These are phyloP conservation scores for Sergeia podlipaevii DNA, from an alignment of 208 protist genomes.

Conservation along the genomic window DNA sequence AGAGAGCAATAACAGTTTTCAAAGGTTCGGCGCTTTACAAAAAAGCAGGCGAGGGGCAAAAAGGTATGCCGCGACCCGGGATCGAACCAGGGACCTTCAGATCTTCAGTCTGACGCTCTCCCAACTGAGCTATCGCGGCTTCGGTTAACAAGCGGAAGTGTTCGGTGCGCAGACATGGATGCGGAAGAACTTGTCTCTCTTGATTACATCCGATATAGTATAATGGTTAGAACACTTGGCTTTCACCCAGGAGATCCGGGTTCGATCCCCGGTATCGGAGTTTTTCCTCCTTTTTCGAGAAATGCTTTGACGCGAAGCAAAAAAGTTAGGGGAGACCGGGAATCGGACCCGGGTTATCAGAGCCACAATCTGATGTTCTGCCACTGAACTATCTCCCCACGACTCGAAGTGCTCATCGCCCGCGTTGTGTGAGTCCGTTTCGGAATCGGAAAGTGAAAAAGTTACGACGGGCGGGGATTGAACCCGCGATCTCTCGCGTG, in stretches of 20 bases:
- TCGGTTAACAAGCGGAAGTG: no score
- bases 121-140: slow-evolving; percentile 87
- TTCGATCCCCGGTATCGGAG: slow-evolving; percentile 7
- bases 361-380: slow-evolving; percentile 88
- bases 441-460: no score
- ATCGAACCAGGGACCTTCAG: slow-evolving; percentile 90
- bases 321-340: slow-evolving; percentile 74
- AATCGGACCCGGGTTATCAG: slow-evolving; percentile 84
- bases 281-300: no score
- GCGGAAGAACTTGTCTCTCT: no score
- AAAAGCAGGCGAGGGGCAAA: slow-evolving; percentile 8
- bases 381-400: slow-evolving; percentile 80
- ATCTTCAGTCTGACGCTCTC: slow-evolving; percentile 91
- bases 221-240: slow-evolving; percentile 76
- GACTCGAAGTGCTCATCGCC: not conserved
- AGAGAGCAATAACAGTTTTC: no score
- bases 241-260: slow-evolving; percentile 30
- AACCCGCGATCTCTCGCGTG: slow-evolving; percentile 93
- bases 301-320: not conserved
- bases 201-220: slow-evolving; percentile 51
- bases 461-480: slow-evolving; percentile 89
- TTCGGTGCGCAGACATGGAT: no score
- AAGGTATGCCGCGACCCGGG: slow-evolving; percentile 74
- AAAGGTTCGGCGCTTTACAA: no score
- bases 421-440: no score